Evolutionary conservation across 495 filamentous ascomycete genomes (phyloP), one percentile per base, ranked within the genome.

Genomic region (Penicillium flavigenum): DNA sequence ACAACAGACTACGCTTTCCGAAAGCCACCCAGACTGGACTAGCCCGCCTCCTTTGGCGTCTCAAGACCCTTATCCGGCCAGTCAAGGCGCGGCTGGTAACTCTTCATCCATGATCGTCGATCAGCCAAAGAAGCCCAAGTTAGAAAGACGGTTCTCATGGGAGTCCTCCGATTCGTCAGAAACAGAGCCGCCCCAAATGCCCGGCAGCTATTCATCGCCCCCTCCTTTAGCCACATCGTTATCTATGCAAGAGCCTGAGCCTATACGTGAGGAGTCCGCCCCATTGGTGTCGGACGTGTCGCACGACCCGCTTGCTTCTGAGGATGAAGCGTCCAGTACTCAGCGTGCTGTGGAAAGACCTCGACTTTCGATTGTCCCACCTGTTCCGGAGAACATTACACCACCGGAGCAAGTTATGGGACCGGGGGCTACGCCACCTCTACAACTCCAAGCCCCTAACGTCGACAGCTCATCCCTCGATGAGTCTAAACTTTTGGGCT

Each of bases 401-500:
- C 62, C 60, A 38, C 65, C 69, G 12, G 53, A 63, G 53, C 61
- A 69, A 51, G 34, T 69, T 5, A 20, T 52, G 41, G 59, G 48
- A 5, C 46, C 63, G 1, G 59, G 57, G 16, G 29, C 27, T 20
- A 51, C 27, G 10, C 29, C 36, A 24, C 41, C 50, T 26, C 32
- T 45, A 10, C 42, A 17, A 42, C 19, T 32, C 31, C 43, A 36
- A 48, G 22, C 53, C 9, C 31, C 57, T 4, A 42, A 50, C 32
- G 36, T 53, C 1, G 51, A 29, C 11, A 36, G 10, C 5, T 60
- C 67, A 9, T 45, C 68, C 9, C 56, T 66, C 16, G 52, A 64
- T 31, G 71, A 75, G 43, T 64, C 72, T 22, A 82, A 75, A 49
- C 69, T 82, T 10, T 63, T 81, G 22, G 71, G 81, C 6, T 92